A percentile compares a stretch with the other conserved stretches of the same genome.
Evolutionary conservation across 495 filamentous ascomycete genomes (phyloP).

Genomic region (Podospora tetraspora): DNA sequence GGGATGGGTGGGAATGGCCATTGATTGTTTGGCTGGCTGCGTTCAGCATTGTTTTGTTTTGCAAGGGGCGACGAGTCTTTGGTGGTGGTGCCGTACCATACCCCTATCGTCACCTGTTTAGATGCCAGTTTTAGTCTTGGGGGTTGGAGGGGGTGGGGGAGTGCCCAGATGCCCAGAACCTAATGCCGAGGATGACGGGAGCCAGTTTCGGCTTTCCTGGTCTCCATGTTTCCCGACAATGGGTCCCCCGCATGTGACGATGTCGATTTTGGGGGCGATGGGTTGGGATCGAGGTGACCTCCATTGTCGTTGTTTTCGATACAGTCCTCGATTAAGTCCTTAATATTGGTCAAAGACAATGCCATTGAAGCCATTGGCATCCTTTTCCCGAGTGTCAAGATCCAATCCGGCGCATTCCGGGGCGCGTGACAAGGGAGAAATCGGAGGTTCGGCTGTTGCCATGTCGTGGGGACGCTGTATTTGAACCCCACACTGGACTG

Average conservation of each 20-base stretch:
- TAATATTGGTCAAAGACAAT: not conserved
- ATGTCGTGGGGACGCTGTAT: not conserved
- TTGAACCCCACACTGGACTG: not conserved
- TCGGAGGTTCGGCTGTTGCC: not conserved
- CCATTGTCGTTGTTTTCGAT: not conserved
- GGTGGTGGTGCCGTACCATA: not conserved
- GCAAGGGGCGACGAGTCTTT: not conserved
- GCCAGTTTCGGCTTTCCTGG: not conserved
- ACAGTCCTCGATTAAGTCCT: not conserved
- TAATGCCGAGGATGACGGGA: not conserved
- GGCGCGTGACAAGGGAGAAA: not conserved
- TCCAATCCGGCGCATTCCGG: not conserved
- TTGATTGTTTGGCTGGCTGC: not conserved
- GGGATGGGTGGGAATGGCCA: not conserved
- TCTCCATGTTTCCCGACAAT: not conserved
- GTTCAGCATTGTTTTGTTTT: slow-evolving; percentile 8
- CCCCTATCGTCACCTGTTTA: not conserved
- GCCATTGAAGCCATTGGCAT: not conserved
- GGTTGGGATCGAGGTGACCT: not conserved
- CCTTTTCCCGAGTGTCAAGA: not conserved
- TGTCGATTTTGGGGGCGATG: not conserved
- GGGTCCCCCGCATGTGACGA: not conserved
- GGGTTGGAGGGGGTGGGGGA: not conserved
- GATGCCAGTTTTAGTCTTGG: not conserved
- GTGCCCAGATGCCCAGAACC: not conserved